Evolutionary conservation across 1,284 basidiomycete species (phyloP), one percentile per base, ranked within the genome.

Genomic region (Irpex lacteus): DNA sequence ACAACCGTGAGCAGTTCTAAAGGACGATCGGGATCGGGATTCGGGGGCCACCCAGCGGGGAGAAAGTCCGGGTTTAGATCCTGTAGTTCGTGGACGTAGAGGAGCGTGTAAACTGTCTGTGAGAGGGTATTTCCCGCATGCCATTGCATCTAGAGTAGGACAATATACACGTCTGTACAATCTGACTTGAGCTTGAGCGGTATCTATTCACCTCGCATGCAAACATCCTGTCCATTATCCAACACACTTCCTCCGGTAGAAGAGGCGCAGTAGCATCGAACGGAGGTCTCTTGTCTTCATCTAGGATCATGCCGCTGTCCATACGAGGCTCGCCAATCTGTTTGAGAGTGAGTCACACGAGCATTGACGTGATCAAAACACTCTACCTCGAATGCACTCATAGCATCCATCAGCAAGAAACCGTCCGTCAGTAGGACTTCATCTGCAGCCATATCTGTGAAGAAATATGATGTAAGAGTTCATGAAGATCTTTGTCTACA

Each of bases 311-410:
- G 4, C 95, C 95, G 65, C 87, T 93, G 76, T 98, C 96, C 75
- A 97, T 89, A 13, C 92, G 87, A 9, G 92, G 89, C 75, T 97
- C 94, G 63, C 94, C 93, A 65, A 97, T 95, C 93, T 95, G 49
- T 44, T 44, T 60, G 47, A 26, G 21, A 26, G 21, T 26, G 62
- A 34, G 56, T 60, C 62, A 50, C 66, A 63, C 59, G 59, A 13
- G 50, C 65, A 65, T 52, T 52, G 49, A 7, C n/a, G 11, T 52
- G 9, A 7, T n/a, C 5, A 18, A 11, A 15, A 18, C 11, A 52
- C 69, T 63, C 55, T 72, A 92, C 91, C 82, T 94, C 90, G 63
- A 96, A 87, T 15, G 93, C 92, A 67, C 91, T 92, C 95, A 97
- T 96, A 11, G 93, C 89, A 66, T 97, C 95, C 66, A 90, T 82